Evolutionary conservation across 2,329 filamentous ascomycete species (phyloP).

Genomic region (Emmonsia crescens): DNA sequence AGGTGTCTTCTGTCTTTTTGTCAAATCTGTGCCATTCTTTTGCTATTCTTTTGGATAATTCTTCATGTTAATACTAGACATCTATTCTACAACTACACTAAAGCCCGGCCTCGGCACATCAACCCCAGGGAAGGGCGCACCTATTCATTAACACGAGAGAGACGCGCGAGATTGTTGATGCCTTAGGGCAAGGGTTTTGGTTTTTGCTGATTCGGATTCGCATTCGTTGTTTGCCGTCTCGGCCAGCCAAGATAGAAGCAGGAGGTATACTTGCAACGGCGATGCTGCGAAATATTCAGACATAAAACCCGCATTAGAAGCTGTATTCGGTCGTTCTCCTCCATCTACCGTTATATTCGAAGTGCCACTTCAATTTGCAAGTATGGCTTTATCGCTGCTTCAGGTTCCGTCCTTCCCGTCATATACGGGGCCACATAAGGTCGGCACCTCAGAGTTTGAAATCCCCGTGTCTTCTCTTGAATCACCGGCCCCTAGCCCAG

Average conservation of each 20-base stretch:
- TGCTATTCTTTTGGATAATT: background rate
- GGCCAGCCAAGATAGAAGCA: background rate
- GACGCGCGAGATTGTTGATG: background rate
- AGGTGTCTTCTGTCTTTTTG: background rate
- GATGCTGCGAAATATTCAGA: background rate
- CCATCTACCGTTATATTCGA: background rate
- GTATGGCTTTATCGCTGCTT: slow-evolving; percentile 4
- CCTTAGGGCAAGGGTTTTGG: background rate
- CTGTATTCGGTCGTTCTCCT: background rate
- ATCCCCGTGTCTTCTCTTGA: slow-evolving; percentile 51
- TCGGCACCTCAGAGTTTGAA: slow-evolving; percentile 72
- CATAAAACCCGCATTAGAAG: background rate
- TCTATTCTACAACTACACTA: background rate
- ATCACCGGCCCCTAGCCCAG: slow-evolving; percentile 40
- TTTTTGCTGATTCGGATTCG: background rate
- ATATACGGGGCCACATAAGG: slow-evolving; percentile 66
- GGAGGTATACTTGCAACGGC: background rate
- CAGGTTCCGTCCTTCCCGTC: slow-evolving; percentile 62
- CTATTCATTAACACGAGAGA: background rate
- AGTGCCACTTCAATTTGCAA: no score
- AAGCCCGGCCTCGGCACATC: background rate
- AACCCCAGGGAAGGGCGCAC: background rate
- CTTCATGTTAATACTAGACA: background rate
- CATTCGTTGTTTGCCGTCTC: background rate
- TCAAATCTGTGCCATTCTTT: background rate